Conservation (phyloP, 2,329 filamentous ascomycete species). For the Myriosclerotinia curreyana region DNA sequence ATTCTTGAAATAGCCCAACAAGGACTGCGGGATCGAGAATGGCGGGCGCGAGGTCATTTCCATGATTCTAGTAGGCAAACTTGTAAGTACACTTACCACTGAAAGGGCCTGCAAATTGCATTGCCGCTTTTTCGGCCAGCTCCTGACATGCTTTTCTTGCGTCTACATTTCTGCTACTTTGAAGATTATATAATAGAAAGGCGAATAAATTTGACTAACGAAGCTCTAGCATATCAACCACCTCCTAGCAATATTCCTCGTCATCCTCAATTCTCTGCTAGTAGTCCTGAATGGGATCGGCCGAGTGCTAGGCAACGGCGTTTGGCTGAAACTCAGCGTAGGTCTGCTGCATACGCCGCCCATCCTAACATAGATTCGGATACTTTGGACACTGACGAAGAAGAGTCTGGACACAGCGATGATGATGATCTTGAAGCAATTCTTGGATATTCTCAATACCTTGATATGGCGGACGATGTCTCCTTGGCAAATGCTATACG, state of each 20-base stretch:
- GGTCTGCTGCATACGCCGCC: neutral
- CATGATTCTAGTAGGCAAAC: neutral
- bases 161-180: neutral
- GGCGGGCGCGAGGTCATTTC: neutral
- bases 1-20: constrained; percentile 4
- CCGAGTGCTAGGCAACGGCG: constrained; percentile 8
- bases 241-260: neutral
- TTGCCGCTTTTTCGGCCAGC: neutral
- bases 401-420: neutral
- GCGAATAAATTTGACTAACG: neutral
- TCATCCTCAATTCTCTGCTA: neutral
- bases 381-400: neutral
- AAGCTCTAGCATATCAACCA: neutral
- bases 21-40: neutral
- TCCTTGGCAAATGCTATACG: constrained; percentile 28
- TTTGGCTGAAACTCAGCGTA: neutral
- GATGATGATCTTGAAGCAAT: neutral
- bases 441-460: neutral
- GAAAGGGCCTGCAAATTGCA: neutral
- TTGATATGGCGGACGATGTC: neutral
- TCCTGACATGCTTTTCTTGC: neutral
- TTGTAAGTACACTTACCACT: neutral
- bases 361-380: neutral
- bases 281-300: neutral
- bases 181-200: neutral